phyloP scores from a whole-genome alignment of 371 early-diverging fungal species.

The Dichotomocladium elegans region DNA sequence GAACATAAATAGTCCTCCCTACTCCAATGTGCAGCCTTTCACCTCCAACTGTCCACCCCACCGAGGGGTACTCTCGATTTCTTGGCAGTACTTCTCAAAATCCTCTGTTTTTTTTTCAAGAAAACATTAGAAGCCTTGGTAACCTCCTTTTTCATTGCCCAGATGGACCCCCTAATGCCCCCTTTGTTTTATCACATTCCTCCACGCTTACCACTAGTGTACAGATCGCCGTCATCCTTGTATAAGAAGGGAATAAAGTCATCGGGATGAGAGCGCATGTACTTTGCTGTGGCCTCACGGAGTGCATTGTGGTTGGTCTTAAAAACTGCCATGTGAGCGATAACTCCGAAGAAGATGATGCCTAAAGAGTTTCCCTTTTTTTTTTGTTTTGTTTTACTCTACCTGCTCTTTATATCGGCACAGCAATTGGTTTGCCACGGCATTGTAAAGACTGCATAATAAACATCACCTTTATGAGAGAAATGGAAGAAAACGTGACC shows the following conservation, averaged over 20 bases:
- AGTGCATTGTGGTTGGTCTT: conserved; percentile 52
- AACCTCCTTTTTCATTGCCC: neutral
- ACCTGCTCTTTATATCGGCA: conserved; percentile 47
- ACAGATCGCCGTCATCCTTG: conserved; percentile 75
- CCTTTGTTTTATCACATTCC: neutral
- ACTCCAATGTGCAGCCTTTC: conserved; percentile 9
- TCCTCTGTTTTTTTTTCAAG: conserved; percentile 57
- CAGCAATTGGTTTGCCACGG: conserved; percentile 78
- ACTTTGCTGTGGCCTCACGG: conserved; percentile 69
- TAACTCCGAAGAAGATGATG: too few species aligned
- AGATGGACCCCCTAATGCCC: too few species aligned
- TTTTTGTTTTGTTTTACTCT: too few species aligned
- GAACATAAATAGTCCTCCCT: neutral
- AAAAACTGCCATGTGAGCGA: too few species aligned
- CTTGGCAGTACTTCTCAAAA: conserved; percentile 73
- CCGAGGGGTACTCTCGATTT: conserved; percentile 73
- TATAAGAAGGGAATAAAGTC: conserved; percentile 89
- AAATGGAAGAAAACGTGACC: conserved; percentile 3
- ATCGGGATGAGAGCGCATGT: conserved; percentile 75
- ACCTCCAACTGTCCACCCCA: conserved; percentile 97
- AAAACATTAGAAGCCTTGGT: neutral
- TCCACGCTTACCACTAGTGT: conserved; percentile 38
- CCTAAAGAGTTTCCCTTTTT: too few species aligned
- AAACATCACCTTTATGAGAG: too few species aligned
- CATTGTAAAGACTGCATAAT: conserved; percentile 84